A percentile compares a stretch with the other conserved stretches of the same genome.
phyloP scores from a whole-genome alignment of 208 protist genomes.

The Perkinsela sp. region DNA sequence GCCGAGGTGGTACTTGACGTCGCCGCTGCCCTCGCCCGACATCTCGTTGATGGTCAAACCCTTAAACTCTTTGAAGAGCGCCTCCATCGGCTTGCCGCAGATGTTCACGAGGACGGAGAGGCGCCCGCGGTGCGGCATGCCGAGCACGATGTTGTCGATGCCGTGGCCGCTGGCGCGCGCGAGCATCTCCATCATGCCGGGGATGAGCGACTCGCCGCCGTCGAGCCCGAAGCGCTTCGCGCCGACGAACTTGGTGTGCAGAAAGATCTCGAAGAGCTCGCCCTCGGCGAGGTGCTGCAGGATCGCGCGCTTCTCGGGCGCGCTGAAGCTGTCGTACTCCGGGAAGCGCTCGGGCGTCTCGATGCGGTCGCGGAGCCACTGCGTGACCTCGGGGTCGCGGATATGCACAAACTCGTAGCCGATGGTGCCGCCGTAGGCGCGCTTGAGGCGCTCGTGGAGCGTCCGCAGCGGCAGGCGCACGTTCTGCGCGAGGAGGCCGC shows the following conservation, averaged over 20 bases:
- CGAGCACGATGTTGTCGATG: slow-evolving; percentile 73
- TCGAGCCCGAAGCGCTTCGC: slow-evolving; percentile 90
- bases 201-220: slow-evolving; percentile 76
- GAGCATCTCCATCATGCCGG: slow-evolving; percentile 71
- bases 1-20: slow-evolving; percentile 96
- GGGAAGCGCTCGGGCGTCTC: slow-evolving; percentile 11
- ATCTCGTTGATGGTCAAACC: slow-evolving; percentile 30
- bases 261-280: slow-evolving; percentile 67
- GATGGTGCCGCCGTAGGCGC: slow-evolving; percentile 16
- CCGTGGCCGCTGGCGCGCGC: slow-evolving; percentile 46
- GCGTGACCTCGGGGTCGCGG: slow-evolving; percentile 15
- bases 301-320: slow-evolving; percentile 17
- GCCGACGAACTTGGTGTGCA: slow-evolving; percentile 68
- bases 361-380: slow-evolving; percentile 23
- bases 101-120: slow-evolving; percentile 87
- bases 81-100: slow-evolving; percentile 75
- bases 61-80: slow-evolving; percentile 65
- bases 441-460: slow-evolving; percentile 36
- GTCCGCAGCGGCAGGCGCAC: slow-evolving; percentile 18
- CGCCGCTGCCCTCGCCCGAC: slow-evolving; percentile 67
- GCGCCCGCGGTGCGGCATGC: slow-evolving; percentile 91
- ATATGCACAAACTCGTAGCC: slow-evolving; percentile 58
- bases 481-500: slow-evolving; percentile 20
- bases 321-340: slow-evolving; percentile 1
- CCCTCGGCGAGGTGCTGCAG: slow-evolving; percentile 22